Evolutionary conservation across 805 yeast genomes (phyloP).

Genomic region (Myxozyma neglecta): DNA sequence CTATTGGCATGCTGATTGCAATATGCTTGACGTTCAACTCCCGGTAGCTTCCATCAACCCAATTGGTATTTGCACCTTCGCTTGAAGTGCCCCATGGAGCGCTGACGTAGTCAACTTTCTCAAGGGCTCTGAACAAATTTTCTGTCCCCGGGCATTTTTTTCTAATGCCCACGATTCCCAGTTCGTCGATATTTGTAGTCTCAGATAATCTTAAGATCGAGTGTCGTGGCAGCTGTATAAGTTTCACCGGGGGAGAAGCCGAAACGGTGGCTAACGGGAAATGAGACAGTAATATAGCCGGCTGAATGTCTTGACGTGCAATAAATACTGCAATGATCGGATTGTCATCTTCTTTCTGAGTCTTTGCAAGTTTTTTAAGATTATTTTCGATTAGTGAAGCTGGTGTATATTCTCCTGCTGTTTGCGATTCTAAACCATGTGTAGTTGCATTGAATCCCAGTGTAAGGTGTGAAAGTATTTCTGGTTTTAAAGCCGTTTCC

Average conservation of each 20-base stretch:
- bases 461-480: constrained; percentile 12
- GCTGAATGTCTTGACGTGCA: constrained; percentile 31
- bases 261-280: constrained; percentile 30
- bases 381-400: background rate
- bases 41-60: no score
- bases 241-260: constrained; percentile 15
- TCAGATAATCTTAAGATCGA: constrained; percentile 8
- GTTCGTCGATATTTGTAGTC: constrained; percentile 14
- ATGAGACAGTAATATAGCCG: constrained; percentile 30
- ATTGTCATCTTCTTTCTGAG: background rate
- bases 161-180: constrained; percentile 24
- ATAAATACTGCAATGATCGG: constrained; percentile 30
- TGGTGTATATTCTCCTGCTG: constrained; percentile 1
- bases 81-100: constrained; percentile 15
- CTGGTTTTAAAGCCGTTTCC: constrained; percentile 8
- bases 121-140: constrained; percentile 5
- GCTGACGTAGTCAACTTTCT: constrained; percentile 3
- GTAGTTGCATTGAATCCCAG: constrained; percentile 27
- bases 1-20: constrained; percentile 13
- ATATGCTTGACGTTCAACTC: constrained; percentile 18
- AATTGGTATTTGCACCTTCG: background rate
- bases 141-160: constrained; percentile 3
- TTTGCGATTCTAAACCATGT: constrained; percentile 22
- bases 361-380: background rate
- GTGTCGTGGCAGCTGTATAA: constrained; percentile 24